A percentile compares a stretch with the other conserved stretches of the same genome.
Evolutionary conservation across 352 stramenopile genomes (phyloP).

Genomic region (Achlya hypogyna): DNA sequence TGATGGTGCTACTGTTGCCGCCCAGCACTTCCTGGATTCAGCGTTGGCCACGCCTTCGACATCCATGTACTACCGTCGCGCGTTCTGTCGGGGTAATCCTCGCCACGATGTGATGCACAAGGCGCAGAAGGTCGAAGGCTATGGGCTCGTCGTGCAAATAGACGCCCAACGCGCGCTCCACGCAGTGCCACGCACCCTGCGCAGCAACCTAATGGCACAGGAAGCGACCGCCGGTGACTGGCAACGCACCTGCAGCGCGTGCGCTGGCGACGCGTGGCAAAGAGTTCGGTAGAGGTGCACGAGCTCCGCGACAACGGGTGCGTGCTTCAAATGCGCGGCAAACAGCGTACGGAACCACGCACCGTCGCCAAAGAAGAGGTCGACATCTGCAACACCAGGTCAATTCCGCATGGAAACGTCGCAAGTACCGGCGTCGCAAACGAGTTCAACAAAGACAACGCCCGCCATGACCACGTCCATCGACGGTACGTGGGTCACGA

Average conservation of each 20-base stretch:
- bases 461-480: neutral
- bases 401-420: neutral
- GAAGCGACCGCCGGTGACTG: neutral
- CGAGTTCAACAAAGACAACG: neutral
- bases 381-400: neutral
- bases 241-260: neutral
- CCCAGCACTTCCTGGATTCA: too few species aligned
- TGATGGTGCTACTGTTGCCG: too few species aligned
- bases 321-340: neutral
- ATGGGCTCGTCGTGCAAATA: conserved; percentile 1
- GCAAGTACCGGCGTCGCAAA: neutral
- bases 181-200: neutral
- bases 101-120: conserved; percentile 8
- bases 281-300: conserved; percentile 9
- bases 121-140: conserved; percentile 3
- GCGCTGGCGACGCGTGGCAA: neutral
- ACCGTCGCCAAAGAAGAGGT: conserved; percentile 9
- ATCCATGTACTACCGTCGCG: too few species aligned
- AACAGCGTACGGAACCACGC: conserved; percentile 16
- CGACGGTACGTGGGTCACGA: neutral
- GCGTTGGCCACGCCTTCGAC: too few species aligned
- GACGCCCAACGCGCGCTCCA: neutral
- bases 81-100: too few species aligned
- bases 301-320: neutral
- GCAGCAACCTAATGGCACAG: neutral